Conservation (phyloP, 2,329 filamentous ascomycete species). For the Chaetomium olivaceum region DNA sequence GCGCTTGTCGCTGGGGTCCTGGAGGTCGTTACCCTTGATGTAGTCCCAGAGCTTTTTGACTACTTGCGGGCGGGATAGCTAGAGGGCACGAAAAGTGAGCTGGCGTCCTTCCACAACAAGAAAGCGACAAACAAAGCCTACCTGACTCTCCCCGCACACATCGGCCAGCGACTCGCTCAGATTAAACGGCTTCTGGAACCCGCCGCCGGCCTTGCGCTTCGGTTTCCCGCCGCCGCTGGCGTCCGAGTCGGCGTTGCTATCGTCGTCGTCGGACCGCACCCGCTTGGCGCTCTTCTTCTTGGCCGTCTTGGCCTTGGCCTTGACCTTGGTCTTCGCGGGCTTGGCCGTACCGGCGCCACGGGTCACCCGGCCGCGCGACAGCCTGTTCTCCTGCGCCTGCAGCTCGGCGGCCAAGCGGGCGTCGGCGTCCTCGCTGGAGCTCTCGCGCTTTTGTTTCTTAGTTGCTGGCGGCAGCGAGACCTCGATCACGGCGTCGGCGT, state of each 20-base stretch:
- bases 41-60: constrained; percentile 97
- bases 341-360: constrained; percentile 66
- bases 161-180: constrained; percentile 70
- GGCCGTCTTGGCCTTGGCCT: constrained; percentile 53
- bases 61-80: constrained; percentile 91
- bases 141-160: constrained; percentile 68
- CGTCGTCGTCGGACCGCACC: constrained; percentile 74
- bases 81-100: background rate
- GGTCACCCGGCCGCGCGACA: constrained; percentile 67
- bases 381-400: constrained; percentile 86
- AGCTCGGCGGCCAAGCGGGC: constrained; percentile 83
- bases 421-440: constrained; percentile 70
- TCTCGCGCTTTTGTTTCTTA: constrained; percentile 69
- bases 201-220: constrained; percentile 83
- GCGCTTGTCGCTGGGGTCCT: constrained; percentile 87
- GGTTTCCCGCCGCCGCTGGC: constrained; percentile 52
- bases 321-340: constrained; percentile 65
- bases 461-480: constrained; percentile 51
- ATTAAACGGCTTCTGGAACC: constrained; percentile 85
- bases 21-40: constrained; percentile 83
- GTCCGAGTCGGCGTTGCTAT: constrained; percentile 70
- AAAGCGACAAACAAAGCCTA: constrained; percentile 40
- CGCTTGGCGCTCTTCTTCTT: constrained; percentile 76
- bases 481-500: constrained; percentile 46
- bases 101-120: background rate